Evolutionary conservation across 148 eudicot genomes (phyloP).

Genomic region (Chenopodium quinoa): DNA sequence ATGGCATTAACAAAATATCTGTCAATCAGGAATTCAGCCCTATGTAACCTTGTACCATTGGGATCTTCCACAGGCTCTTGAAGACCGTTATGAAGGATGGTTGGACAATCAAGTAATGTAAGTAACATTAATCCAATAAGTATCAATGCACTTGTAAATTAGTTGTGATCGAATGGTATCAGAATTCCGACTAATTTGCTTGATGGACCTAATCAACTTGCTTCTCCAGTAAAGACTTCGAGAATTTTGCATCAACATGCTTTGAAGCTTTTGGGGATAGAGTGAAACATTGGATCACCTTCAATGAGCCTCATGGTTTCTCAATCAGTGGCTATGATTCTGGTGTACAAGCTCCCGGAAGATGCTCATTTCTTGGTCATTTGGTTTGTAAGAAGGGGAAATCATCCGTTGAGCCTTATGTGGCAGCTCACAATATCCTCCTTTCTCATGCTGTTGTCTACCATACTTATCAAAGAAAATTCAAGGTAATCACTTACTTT

Average conservation of each 20-base stretch:
- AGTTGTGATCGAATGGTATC: neutral
- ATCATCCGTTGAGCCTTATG: constrained; percentile 75
- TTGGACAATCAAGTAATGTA: constrained; percentile 71
- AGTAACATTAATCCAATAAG: constrained; percentile 18
- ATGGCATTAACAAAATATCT: constrained; percentile 12
- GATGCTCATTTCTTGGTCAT: constrained; percentile 85
- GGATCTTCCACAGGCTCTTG: constrained; percentile 96
- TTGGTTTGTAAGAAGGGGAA: constrained; percentile 66
- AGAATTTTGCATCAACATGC: constrained; percentile 72
- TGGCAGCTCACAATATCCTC: constrained; percentile 87
- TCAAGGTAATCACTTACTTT: constrained; percentile 51
- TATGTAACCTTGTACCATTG: constrained; percentile 88
- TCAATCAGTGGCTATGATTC: constrained; percentile 78
- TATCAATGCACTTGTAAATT: neutral
- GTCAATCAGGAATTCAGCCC: constrained; percentile 75
- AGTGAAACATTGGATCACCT: constrained; percentile 92
- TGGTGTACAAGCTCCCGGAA: constrained; percentile 93
- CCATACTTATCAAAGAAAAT: constrained; percentile 53
- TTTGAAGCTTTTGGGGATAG: constrained; percentile 86
- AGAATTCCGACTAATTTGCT: neutral
- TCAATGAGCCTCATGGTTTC: constrained; percentile 90
- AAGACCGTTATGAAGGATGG: constrained; percentile 85
- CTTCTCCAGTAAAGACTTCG: constrained; percentile 63
- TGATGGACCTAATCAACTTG: neutral
- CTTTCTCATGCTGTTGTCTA: constrained; percentile 80